Conservation (phyloP, 2,329 filamentous ascomycete species). For the Alternaria gaisen region DNA sequence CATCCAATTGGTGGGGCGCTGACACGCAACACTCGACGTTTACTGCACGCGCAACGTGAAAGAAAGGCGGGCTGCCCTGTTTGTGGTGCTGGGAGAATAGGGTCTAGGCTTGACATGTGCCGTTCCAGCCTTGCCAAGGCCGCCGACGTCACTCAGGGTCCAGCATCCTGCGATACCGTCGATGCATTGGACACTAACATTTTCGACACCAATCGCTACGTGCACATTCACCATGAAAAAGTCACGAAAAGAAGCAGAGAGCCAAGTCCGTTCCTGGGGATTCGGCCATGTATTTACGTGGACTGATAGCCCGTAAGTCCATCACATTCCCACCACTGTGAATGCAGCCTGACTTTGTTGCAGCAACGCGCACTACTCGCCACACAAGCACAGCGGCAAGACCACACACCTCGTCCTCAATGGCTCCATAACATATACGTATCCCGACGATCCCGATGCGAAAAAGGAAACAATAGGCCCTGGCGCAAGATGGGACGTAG, state of each 20-base stretch:
- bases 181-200: not conserved
- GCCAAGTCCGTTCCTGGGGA: slow-evolving; percentile 73
- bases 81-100: slow-evolving; percentile 2
- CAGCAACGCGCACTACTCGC: slow-evolving; percentile 73
- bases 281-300: slow-evolving; percentile 76
- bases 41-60: slow-evolving; percentile 7
- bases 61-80: slow-evolving; percentile 5
- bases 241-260: slow-evolving; percentile 62
- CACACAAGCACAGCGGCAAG: slow-evolving; percentile 70
- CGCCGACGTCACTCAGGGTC: slow-evolving; percentile 30
- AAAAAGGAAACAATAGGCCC: slow-evolving; percentile 67
- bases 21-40: slow-evolving; percentile 12
- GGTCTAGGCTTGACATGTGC: slow-evolving; percentile 10
- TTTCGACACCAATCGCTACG: not conserved
- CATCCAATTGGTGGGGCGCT: slow-evolving; percentile 26
- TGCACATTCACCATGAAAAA: slow-evolving; percentile 43
- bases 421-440: slow-evolving; percentile 72
- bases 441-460: slow-evolving; percentile 66
- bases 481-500: slow-evolving; percentile 72
- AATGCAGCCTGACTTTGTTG: not conserved
- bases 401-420: slow-evolving; percentile 75
- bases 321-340: not conserved
- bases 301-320: slow-evolving; percentile 72
- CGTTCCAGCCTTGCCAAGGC: slow-evolving; percentile 20
- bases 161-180: slow-evolving; percentile 6